Conservation (phyloP, 441 rosid species). For the Adansonia madagascariensis region DNA sequence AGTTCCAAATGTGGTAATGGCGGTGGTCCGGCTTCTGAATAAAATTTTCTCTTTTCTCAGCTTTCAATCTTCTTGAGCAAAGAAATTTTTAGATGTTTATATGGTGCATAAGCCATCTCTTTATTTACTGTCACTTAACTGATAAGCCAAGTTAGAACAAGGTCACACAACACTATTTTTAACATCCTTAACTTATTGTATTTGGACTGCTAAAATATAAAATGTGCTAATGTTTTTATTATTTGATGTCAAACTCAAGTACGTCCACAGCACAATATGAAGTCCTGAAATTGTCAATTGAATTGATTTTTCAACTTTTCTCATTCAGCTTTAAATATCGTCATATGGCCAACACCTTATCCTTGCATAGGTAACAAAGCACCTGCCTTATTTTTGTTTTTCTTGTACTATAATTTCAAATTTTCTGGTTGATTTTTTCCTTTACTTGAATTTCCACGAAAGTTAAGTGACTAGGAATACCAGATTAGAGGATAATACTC, state of each 20-base stretch:
- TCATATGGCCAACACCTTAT: conserved; percentile 96
- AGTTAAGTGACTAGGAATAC: conserved; percentile 91
- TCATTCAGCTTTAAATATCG: conserved; percentile 90
- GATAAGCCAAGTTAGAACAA: background rate
- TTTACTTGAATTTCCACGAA: conserved; percentile 60
- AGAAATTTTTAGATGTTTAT: background rate
- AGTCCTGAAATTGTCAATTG: conserved; percentile 10
- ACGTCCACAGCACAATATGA: background rate
- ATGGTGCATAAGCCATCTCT: background rate
- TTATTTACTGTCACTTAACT: background rate
- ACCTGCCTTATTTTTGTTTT: conserved; percentile 4
- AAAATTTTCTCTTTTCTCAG: background rate
- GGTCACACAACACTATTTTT: background rate
- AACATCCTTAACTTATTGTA: background rate
- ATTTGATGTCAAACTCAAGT: background rate
- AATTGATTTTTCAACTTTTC: conserved; percentile 26
- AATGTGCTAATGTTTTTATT: background rate
- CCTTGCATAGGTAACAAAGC: conserved; percentile 73
- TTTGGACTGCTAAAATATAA: background rate
- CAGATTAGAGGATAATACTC: conserved; percentile 93
- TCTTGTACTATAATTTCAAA: background rate
- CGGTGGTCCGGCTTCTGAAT: background rate
- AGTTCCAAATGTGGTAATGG: conserved; percentile 9
- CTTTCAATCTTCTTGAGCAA: background rate
- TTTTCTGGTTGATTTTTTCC: conserved; percentile 12